A percentile compares a stretch with the other conserved stretches of the same genome.
Conservation (phyloP, 805 yeast genomes). For the Saccharomycopsis schoenii region DNA sequence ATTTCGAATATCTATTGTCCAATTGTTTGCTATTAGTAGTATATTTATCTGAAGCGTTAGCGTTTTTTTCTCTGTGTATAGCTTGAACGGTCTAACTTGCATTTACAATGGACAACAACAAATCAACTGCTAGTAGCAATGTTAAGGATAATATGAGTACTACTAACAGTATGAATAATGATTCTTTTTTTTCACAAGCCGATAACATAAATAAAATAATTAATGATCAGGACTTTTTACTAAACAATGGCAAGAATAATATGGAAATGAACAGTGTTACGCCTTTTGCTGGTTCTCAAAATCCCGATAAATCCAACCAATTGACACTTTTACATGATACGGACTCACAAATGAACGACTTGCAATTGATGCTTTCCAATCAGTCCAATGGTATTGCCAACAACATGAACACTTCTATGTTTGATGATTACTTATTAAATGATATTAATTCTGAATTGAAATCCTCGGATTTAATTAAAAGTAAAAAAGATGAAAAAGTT, state of each 20-base stretch:
- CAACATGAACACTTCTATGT: neutral
- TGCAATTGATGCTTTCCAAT: neutral
- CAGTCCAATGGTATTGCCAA: neutral
- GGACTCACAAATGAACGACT: neutral
- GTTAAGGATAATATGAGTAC: neutral
- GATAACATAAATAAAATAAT: neutral
- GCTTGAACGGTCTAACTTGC: neutral
- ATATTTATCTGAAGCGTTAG: too few relatives aligned
- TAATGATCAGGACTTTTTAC: neutral
- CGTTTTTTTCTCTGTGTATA: neutral
- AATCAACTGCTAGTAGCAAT: neutral
- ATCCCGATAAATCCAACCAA: neutral
- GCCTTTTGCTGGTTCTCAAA: neutral
- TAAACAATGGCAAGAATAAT: neutral
- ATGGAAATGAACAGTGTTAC: neutral
- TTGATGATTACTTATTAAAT: neutral
- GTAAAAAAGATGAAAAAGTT: neutral
- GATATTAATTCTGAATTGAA: conserved; percentile 2
- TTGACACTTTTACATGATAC: neutral
- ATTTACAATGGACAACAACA: neutral
- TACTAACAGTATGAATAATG: too few relatives aligned
- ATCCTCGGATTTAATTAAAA: neutral
- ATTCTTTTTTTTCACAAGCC: neutral
- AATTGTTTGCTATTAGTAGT: neutral
- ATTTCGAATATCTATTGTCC: neutral